phyloP scores from a whole-genome alignment of 2,329 filamentous ascomycete species.

The Metarhizium rileyi region DNA sequence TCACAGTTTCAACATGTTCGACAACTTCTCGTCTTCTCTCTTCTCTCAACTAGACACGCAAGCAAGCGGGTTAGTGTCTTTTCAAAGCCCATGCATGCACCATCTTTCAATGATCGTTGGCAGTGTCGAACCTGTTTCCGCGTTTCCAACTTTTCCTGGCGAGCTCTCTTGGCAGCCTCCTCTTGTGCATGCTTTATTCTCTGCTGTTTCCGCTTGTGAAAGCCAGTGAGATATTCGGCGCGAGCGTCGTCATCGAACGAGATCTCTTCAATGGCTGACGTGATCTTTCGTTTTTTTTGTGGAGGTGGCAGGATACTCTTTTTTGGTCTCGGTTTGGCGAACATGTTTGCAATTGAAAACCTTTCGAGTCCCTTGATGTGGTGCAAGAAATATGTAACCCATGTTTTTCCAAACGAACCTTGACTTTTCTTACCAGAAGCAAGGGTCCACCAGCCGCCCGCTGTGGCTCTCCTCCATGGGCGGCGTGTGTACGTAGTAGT shows the following conservation, averaged over 20 bases:
- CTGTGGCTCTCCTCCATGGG: background rate
- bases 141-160: slow-evolving; percentile 63
- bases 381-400: too few species aligned
- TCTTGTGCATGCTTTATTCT: slow-evolving; percentile 80
- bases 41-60: slow-evolving; percentile 68
- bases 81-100: background rate
- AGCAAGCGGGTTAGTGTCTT: background rate
- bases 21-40: slow-evolving; percentile 74
- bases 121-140: slow-evolving; percentile 60
- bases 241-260: slow-evolving; percentile 73
- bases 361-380: background rate
- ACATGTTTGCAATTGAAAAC: slow-evolving; percentile 23
- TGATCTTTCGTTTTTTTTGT: slow-evolving; percentile 56
- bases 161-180: slow-evolving; percentile 63
- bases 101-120: background rate
- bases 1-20: slow-evolving; percentile 69
- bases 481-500: too few species aligned
- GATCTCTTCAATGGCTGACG: slow-evolving; percentile 63
- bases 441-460: background rate
- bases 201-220: slow-evolving; percentile 89
- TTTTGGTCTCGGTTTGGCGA: slow-evolving; percentile 49
- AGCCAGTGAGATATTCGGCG: slow-evolving; percentile 84
- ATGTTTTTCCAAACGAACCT: too few species aligned
- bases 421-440: background rate
- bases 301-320: slow-evolving; percentile 47